phyloP scores from a whole-genome alignment of 768 basidiomycete species.

The Mycena alexandri region DNA sequence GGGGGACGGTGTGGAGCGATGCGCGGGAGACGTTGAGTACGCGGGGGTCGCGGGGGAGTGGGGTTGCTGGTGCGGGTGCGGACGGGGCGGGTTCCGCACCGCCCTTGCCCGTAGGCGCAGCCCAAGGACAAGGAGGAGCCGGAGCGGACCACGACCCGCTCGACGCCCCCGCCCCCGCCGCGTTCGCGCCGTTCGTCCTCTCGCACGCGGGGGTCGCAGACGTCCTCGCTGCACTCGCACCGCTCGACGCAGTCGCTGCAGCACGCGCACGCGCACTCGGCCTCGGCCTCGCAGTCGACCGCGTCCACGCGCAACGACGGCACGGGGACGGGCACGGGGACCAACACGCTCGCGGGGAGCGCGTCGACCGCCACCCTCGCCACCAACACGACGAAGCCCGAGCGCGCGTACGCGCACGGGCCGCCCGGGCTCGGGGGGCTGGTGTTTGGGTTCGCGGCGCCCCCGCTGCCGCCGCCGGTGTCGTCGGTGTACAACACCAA shows the following conservation, averaged over 20 bases:
- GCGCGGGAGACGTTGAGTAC: slow-evolving; percentile 36
- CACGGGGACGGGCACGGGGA: not conserved
- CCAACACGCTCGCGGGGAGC: slow-evolving; percentile 27
- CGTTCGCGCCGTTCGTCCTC: slow-evolving; percentile 29
- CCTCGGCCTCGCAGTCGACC: not conserved
- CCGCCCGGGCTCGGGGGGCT: slow-evolving; percentile 28
- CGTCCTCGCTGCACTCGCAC: slow-evolving; percentile 4
- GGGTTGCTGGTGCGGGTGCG: not conserved
- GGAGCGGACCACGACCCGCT: slow-evolving; percentile 25
- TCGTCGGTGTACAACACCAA: no score
- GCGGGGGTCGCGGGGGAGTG: slow-evolving; percentile 15
- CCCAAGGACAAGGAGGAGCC: not conserved
- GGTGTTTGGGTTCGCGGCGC: not conserved
- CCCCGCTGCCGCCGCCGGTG: no score
- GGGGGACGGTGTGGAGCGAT: slow-evolving; percentile 37
- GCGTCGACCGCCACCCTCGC: slow-evolving; percentile 26
- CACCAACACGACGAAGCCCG: slow-evolving; percentile 29
- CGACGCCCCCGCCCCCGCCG: slow-evolving; percentile 29
- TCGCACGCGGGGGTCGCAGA: slow-evolving; percentile 2
- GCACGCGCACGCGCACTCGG: not conserved
- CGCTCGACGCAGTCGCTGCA: not conserved
- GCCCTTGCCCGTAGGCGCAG: not conserved
- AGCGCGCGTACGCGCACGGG: slow-evolving; percentile 27
- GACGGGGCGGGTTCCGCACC: not conserved
- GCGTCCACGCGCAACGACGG: not conserved